Evolutionary conservation across 2,329 filamentous ascomycete genomes (phyloP), one percentile per base, ranked within the genome.

Genomic region (Chaetothyriales sp.): DNA sequence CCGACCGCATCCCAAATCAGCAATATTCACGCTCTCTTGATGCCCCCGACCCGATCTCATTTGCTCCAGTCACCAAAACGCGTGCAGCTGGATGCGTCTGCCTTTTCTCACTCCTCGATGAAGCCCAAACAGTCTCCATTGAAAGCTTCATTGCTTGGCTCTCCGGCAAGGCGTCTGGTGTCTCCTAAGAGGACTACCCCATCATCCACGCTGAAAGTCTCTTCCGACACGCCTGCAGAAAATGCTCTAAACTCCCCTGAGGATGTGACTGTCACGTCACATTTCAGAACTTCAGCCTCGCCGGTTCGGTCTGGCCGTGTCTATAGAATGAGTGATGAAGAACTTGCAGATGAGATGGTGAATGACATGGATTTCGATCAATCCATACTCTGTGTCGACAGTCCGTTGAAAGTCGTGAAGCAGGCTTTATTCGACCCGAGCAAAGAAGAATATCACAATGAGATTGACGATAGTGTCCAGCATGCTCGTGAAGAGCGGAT

Each of bases 41-140:
- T 55, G 20, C 49, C 54, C 4, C 51, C 51, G 15, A 51, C 18
- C 8, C 58, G 65, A 40, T 69, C 69, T 10, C 66, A 69, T 0
- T 61, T 74, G 7, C 72, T 71, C 52, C 60, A 64, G 33, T 73
- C 71, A 15, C 69, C 72, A 5, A 70, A 65, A 55, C 72, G 71
- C 48, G 65, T 62, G 0, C 59, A 68, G 7, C 54, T 69, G 18
- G 65, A 64, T 18, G 62, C 65, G 6, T 65, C 66, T 13, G 51
- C 59, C 2, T 68, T 70, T 47, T 58, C 61, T 8, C 64, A 67
- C 45, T 65, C 65, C 4, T 61, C 65, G 1, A 54, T 62, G 4
- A 66, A 68, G 50, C 56, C 63, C 18, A 61, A 61, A 2, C 61
- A 65, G 1, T 64, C 68, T 1, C 66, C 67, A 2, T 62, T 68